Percentiles rank a stretch among this genome's conserved stretches.
Conservation (phyloP, 2,329 filamentous ascomycete genomes). For the Epichloe gansuensis region DNA sequence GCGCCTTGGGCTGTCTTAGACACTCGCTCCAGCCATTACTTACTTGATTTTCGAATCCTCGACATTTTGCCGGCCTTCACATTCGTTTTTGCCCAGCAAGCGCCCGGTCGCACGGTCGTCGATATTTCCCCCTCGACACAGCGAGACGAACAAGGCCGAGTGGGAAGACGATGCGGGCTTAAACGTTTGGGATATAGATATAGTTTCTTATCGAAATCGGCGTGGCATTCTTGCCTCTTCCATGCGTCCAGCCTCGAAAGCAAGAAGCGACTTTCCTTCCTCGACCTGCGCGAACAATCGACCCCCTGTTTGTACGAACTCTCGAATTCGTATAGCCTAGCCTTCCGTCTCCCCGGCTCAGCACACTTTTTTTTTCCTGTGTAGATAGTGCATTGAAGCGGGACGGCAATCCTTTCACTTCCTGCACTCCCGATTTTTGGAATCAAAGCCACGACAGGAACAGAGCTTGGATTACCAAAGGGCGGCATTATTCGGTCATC, state of each 20-base stretch:
- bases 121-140: background rate
- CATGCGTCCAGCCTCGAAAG: background rate
- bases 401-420: too few species aligned
- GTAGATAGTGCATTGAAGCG: background rate
- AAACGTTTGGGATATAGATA: background rate
- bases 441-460: background rate
- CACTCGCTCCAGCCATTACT: background rate
- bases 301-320: background rate
- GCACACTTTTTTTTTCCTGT: background rate
- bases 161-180: background rate
- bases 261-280: background rate
- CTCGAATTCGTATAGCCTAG: background rate
- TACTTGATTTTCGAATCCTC: background rate
- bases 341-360: background rate
- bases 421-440: background rate
- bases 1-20: background rate
- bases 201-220: background rate
- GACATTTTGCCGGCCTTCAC: background rate
- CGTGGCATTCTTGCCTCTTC: background rate
- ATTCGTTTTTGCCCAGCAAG: background rate
- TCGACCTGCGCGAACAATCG: background rate
- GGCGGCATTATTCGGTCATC: background rate
- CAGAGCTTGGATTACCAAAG: background rate
- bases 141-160: background rate
- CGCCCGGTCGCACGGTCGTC: background rate